Conservation (phyloP, 2,329 filamentous ascomycete genomes). For the Talaromyces sp. region DNA sequence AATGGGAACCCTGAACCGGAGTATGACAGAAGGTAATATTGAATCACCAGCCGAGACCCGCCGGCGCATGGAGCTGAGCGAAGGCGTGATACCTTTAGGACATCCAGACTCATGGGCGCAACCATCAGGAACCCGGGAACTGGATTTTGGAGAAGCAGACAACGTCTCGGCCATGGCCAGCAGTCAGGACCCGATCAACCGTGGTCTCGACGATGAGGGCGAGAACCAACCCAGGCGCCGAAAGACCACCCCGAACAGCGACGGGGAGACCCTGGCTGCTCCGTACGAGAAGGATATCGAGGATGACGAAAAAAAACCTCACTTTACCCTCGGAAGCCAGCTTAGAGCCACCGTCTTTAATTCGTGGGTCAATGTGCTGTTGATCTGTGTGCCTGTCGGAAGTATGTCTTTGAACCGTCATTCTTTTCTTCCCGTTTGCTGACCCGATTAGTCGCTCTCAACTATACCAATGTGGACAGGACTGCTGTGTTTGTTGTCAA, state of each 20-base stretch:
- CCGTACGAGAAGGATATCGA: constrained; percentile 15
- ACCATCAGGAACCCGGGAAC: neutral
- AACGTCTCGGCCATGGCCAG: constrained; percentile 16
- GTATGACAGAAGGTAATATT: constrained; percentile 22
- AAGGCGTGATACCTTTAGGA: constrained; percentile 15
- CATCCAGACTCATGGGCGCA: constrained; percentile 18
- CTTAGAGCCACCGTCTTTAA: constrained; percentile 67
- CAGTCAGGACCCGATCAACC: constrained; percentile 19
- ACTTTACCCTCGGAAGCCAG: constrained; percentile 36
- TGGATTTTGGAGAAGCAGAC: neutral
- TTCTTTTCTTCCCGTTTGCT: neutral
- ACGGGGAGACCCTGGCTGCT: constrained; percentile 14
- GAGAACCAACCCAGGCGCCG: constrained; percentile 6
- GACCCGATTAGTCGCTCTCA: constrained; percentile 53
- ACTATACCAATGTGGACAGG: constrained; percentile 58
- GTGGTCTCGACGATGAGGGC: constrained; percentile 12
- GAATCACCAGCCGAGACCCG: constrained; percentile 19
- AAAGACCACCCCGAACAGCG: constrained; percentile 2
- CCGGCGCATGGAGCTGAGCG: constrained; percentile 21
- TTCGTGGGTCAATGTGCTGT: constrained; percentile 81
- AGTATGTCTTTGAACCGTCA: constrained; percentile 32
- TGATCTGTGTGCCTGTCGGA: constrained; percentile 73
- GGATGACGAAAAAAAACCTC: constrained; percentile 21
- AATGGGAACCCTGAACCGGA: constrained; percentile 16
- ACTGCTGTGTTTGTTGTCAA: constrained; percentile 79